These are phyloP conservation scores for Phanerodontia chrysosporium DNA, from an alignment of 768 basidiomycete genomes.

Conservation along the genomic window DNA sequence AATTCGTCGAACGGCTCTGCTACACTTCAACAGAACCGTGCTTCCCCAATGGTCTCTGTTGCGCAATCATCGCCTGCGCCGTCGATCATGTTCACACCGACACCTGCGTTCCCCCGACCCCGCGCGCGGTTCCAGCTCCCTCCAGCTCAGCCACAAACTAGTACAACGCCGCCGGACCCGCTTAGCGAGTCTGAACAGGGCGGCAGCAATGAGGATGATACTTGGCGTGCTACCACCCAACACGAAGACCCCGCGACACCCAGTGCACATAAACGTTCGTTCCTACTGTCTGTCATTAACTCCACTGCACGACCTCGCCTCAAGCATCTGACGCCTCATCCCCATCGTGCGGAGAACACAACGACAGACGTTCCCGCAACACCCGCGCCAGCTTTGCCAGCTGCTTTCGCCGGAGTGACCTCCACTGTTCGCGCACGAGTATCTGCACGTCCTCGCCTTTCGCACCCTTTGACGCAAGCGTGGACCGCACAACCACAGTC, in stretches of 20 bases:
- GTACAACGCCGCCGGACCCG: conserved; percentile 17
- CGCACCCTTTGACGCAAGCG: conserved; percentile 65
- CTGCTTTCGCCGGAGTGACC: conserved; percentile 61
- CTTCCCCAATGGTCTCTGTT: conserved; percentile 35
- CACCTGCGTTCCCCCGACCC: conserved; percentile 56
- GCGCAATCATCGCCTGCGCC: conserved; percentile 52
- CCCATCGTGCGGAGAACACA: conserved; percentile 25
- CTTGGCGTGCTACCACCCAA: conserved; percentile 8
- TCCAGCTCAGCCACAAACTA: conserved; percentile 32
- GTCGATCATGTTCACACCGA: conserved; percentile 62
- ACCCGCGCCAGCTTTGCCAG: conserved; percentile 34
- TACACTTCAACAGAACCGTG: conserved; percentile 13
- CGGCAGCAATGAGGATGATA: conserved; percentile 16
- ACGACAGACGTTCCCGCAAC: conserved; percentile 18
- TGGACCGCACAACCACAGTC: conserved; percentile 25
- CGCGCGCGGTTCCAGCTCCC: conserved; percentile 59
- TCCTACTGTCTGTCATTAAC: conserved; percentile 80
- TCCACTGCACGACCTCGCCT: conserved; percentile 75
- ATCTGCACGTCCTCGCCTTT: conserved; percentile 37
- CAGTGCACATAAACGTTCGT: conserved; percentile 64
- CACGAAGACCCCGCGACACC: conserved; percentile 50
- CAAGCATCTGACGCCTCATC: conserved; percentile 60
- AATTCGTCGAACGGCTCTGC: neutral
- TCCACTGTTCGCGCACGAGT: conserved; percentile 47
- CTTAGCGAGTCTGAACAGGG: conserved; percentile 22